These are phyloP conservation scores for Candolleomyces efflorescens DNA, from an alignment of 768 basidiomycete species.

Conservation along the genomic window DNA sequence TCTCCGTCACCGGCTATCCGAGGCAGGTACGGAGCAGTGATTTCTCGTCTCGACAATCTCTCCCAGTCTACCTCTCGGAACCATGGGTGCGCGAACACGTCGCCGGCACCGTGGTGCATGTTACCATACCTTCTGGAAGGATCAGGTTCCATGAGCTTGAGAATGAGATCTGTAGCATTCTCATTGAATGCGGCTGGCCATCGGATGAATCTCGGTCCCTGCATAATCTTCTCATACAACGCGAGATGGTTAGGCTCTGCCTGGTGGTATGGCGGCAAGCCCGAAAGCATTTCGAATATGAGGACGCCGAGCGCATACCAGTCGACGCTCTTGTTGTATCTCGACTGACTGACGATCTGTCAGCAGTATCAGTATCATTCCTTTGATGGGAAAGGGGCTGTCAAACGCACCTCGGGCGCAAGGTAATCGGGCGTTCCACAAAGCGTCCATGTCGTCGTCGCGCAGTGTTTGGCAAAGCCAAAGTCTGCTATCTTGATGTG, in stretches of 20 bases:
- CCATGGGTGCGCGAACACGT: slow-evolving; percentile 93
- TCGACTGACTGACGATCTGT: slow-evolving; percentile 72
- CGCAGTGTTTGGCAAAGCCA: slow-evolving; percentile 89
- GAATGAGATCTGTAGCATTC: slow-evolving; percentile 83
- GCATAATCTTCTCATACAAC: slow-evolving; percentile 88
- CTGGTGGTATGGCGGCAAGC: slow-evolving; percentile 93
- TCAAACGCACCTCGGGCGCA: slow-evolving; percentile 76
- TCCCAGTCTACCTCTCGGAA: slow-evolving; percentile 93
- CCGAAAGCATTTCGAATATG: slow-evolving; percentile 97
- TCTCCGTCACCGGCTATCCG: slow-evolving; percentile 92
- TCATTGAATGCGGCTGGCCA: slow-evolving; percentile 75
- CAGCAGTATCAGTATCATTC: slow-evolving; percentile 8
- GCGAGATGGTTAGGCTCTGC: slow-evolving; percentile 77
- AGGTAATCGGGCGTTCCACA: slow-evolving; percentile 97
- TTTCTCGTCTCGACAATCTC: slow-evolving; percentile 74
- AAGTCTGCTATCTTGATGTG: slow-evolving; percentile 98
- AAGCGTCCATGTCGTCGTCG: slow-evolving; percentile 88
- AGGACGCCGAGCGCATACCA: slow-evolving; percentile 99
- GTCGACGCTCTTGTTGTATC: slow-evolving; percentile 96
- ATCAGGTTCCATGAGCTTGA: slow-evolving; percentile 87
- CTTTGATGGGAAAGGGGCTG: not conserved
- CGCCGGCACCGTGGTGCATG: slow-evolving; percentile 79
- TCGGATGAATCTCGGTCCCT: slow-evolving; percentile 66
- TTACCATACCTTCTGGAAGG: slow-evolving; percentile 89
- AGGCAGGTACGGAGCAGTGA: slow-evolving; percentile 93